phyloP scores from a whole-genome alignment of 805 yeast species.

The Nakazawaea peltata region DNA sequence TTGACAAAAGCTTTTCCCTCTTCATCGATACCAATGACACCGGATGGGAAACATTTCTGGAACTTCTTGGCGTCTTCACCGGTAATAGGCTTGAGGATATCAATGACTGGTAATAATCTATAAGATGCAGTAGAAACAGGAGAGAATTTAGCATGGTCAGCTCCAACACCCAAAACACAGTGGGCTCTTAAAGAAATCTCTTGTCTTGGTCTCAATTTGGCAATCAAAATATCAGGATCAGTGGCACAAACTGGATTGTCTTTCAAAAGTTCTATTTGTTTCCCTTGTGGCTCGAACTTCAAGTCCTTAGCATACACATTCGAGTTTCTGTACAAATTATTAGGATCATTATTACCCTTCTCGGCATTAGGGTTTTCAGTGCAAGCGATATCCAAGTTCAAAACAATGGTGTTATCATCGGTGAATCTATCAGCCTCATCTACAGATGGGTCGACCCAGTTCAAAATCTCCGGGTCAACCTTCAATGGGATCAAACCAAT shows the following conservation, averaged over 20 bases:
- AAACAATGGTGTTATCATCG: constrained; percentile 83
- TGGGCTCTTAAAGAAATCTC: constrained; percentile 87
- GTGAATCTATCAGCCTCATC: constrained; percentile 64
- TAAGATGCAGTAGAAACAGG: constrained; percentile 97
- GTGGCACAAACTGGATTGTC: constrained; percentile 62
- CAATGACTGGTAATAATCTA: constrained; percentile 82
- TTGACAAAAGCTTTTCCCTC: constrained; percentile 69
- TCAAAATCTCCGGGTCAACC: constrained; percentile 81
- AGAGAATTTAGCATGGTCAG: constrained; percentile 95
- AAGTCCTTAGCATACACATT: constrained; percentile 85
- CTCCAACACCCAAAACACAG: constrained; percentile 84
- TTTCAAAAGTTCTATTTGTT: constrained; percentile 66
- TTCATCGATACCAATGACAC: constrained; percentile 73
- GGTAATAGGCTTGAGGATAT: constrained; percentile 61
- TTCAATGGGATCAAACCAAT: constrained; percentile 87
- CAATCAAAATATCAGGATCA: constrained; percentile 84
- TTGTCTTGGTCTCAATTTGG: constrained; percentile 94
- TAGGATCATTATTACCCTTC: constrained; percentile 70
- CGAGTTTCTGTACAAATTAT: constrained; percentile 74
- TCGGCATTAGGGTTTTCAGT: constrained; percentile 82
- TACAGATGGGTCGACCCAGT: constrained; percentile 69
- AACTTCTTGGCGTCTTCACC: constrained; percentile 75
- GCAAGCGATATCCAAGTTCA: constrained; percentile 76
- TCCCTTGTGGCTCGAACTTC: constrained; percentile 87
- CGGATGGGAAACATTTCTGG: constrained; percentile 87